These are phyloP conservation scores for Wickerhamomyces strasburgensis DNA, from an alignment of 805 yeast species.

Conservation along the genomic window DNA sequence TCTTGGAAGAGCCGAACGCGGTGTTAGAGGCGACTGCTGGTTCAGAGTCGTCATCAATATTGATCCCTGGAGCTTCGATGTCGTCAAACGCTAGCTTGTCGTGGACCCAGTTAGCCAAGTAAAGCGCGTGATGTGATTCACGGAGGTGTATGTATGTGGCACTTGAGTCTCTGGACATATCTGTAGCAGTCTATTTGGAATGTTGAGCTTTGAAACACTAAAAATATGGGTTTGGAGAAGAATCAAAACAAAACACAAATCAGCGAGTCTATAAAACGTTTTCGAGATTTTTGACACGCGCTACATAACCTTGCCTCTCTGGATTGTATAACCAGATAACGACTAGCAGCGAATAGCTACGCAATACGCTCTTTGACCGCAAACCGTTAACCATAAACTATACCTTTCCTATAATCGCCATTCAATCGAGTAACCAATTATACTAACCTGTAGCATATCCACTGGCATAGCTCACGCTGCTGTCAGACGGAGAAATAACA, in stretches of 20 bases:
- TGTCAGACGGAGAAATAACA: slow-evolving; percentile 46
- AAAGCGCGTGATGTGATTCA: slow-evolving; percentile 28
- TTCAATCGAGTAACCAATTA: background rate
- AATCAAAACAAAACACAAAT: too few relatives aligned
- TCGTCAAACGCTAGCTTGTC: slow-evolving; percentile 26
- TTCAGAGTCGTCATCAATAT: slow-evolving; percentile 13
- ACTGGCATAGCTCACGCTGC: slow-evolving; percentile 89
- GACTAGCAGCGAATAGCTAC: too few relatives aligned
- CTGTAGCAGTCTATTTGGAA: too few relatives aligned
- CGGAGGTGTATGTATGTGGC: slow-evolving; percentile 18
- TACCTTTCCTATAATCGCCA: too few relatives aligned
- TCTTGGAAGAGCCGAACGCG: slow-evolving; percentile 23
- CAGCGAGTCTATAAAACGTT: too few relatives aligned
- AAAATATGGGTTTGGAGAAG: too few relatives aligned
- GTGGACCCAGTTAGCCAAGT: slow-evolving; percentile 28
- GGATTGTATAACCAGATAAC: too few relatives aligned
- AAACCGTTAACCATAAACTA: too few relatives aligned
- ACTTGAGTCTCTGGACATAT: background rate
- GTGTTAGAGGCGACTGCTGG: slow-evolving; percentile 10
- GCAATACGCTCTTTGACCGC: too few relatives aligned
- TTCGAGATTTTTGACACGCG: too few relatives aligned
- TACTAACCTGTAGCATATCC: slow-evolving; percentile 41
- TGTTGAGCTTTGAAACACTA: too few relatives aligned
- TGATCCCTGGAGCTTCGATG: slow-evolving; percentile 17
- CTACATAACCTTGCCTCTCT: too few relatives aligned